Conservation (phyloP, 345 rosid genomes). For the Salix arbutifolia region DNA sequence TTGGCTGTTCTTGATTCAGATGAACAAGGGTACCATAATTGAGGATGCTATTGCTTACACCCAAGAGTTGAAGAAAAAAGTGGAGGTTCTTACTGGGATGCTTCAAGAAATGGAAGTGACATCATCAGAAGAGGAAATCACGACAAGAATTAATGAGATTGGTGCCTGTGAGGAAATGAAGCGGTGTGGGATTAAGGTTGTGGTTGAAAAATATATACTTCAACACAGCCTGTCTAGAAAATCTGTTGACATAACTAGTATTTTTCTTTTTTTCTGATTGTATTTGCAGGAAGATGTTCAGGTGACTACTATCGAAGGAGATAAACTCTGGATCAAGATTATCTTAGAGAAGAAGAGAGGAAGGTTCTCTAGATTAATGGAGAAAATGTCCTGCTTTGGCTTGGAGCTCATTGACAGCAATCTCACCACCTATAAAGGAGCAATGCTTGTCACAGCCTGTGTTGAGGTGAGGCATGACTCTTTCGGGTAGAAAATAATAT, state of each 20-base stretch:
- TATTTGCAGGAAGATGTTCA: slow-evolving; percentile 52
- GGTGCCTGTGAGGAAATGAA: slow-evolving; percentile 43
- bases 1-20: slow-evolving; percentile 30
- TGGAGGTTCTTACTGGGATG: slow-evolving; percentile 42
- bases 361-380: slow-evolving; percentile 55
- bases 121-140: slow-evolving; percentile 20
- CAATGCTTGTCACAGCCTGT: slow-evolving; percentile 51
- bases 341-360: slow-evolving; percentile 48
- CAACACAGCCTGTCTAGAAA: not conserved
- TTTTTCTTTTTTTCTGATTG: not conserved
- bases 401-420: slow-evolving; percentile 54
- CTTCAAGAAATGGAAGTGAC: slow-evolving; percentile 55
- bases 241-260: not conserved
- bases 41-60: slow-evolving; percentile 87
- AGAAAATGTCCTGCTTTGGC: slow-evolving; percentile 48
- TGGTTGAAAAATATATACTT: not conserved
- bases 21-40: slow-evolving; percentile 76
- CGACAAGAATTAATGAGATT: slow-evolving; percentile 14
- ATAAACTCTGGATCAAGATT: slow-evolving; percentile 69
- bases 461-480: slow-evolving; percentile 31
- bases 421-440: slow-evolving; percentile 51
- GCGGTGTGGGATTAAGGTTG: slow-evolving; percentile 50
- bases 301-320: slow-evolving; percentile 45
- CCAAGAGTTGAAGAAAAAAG: slow-evolving; percentile 45
- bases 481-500: too few species aligned